A percentile compares a stretch with the other conserved stretches of the same genome.
Evolutionary conservation across 1,284 basidiomycete species (phyloP).

Genomic region (Ceratobasidium sp.): DNA sequence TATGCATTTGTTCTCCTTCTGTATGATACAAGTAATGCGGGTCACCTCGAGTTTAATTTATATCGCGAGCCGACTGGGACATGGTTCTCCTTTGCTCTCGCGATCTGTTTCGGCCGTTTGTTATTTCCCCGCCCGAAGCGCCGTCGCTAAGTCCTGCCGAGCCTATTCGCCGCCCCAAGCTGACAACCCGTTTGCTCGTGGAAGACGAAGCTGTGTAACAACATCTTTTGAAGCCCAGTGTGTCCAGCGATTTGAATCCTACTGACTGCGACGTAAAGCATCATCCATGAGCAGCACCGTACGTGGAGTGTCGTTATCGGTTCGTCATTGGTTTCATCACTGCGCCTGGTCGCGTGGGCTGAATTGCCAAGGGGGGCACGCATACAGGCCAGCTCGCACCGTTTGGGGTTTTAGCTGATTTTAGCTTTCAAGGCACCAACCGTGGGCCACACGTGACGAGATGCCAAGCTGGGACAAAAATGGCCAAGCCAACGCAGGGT

Average conservation of each 20-base stretch:
- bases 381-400: neutral
- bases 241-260: neutral
- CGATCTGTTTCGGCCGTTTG: neutral
- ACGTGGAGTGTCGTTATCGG: neutral
- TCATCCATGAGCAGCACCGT: neutral
- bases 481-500: conserved; percentile 35
- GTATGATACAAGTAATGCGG: neutral
- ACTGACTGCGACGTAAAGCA: neutral
- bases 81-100: too few relatives aligned
- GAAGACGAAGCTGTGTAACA: neutral
- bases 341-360: neutral
- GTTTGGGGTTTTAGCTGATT: neutral
- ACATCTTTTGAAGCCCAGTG: neutral
- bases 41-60: neutral
- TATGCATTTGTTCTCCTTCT: neutral
- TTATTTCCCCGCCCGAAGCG: neutral
- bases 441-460: conserved; percentile 23
- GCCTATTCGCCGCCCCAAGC: neutral
- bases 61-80: neutral
- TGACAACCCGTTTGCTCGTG: neutral
- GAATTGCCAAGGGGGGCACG: neutral
- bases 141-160: conserved; percentile 10
- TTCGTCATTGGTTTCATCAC: neutral
- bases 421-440: conserved; percentile 7
- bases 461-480: conserved; percentile 27